Evolutionary conservation across 805 yeast genomes (phyloP).

Genomic region (Myxozyma neotropica): DNA sequence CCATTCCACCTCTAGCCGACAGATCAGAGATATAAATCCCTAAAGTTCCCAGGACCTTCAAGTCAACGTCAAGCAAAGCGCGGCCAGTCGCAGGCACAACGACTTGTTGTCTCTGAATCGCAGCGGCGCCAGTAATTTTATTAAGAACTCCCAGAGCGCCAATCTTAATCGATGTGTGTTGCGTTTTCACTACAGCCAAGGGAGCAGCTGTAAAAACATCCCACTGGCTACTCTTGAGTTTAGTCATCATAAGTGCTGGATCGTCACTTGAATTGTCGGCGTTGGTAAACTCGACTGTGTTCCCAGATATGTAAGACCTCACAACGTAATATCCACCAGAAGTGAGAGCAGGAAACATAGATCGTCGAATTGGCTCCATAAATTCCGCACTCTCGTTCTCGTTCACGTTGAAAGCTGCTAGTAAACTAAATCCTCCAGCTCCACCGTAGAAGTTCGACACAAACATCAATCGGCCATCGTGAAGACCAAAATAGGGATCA

Average conservation of each 20-base stretch:
- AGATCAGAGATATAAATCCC: slow-evolving; percentile 27
- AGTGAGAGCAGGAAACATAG: slow-evolving; percentile 29
- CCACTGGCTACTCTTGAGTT: slow-evolving; percentile 25
- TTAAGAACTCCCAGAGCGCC: slow-evolving; percentile 30
- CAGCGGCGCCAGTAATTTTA: slow-evolving; percentile 30
- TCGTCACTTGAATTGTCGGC: not conserved
- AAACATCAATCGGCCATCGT: slow-evolving; percentile 21
- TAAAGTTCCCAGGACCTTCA: slow-evolving; percentile 27
- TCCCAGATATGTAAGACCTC: slow-evolving; percentile 24
- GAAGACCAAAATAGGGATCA: slow-evolving; percentile 28
- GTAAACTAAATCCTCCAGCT: slow-evolving; percentile 31
- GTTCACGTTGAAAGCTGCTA: slow-evolving; percentile 29
- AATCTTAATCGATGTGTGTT: slow-evolving; percentile 9
- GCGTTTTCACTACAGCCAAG: slow-evolving; percentile 24
- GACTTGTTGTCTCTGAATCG: slow-evolving; percentile 24
- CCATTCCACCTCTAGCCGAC: slow-evolving; percentile 1
- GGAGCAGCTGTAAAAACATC: slow-evolving; percentile 34
- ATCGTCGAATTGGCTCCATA: slow-evolving; percentile 14
- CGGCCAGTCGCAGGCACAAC: slow-evolving; percentile 29
- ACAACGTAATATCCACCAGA: slow-evolving; percentile 22
- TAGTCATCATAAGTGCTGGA: slow-evolving; percentile 19
- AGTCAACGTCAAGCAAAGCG: slow-evolving; percentile 24
- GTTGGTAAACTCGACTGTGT: slow-evolving; percentile 18
- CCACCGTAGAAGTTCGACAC: slow-evolving; percentile 29
- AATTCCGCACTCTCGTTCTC: slow-evolving; percentile 13